Evolutionary conservation across 345 rosid genomes (phyloP).

Genomic region (Mercurialis annua): DNA sequence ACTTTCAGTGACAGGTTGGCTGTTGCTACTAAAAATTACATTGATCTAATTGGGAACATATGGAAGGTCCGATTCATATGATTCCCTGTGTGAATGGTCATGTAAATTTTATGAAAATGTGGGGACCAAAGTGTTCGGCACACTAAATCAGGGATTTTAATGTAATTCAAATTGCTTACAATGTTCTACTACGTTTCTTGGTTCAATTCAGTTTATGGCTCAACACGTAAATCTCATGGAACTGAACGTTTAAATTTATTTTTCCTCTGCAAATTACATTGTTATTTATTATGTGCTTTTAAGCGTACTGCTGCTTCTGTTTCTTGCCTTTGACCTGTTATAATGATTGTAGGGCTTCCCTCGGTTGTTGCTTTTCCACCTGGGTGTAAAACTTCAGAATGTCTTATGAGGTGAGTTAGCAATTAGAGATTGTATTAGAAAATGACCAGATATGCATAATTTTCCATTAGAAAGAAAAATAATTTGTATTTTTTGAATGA

Average conservation of each 20-base stretch:
- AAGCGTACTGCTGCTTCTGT: not conserved
- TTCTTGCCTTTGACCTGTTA: slow-evolving; percentile 27
- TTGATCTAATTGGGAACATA: no score
- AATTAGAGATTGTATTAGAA: slow-evolving; percentile 6
- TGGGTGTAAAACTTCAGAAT: slow-evolving; percentile 59
- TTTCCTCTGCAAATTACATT: not conserved
- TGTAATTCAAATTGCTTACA: no score
- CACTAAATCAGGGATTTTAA: not conserved
- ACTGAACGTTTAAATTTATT: no score
- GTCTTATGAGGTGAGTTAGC: slow-evolving; percentile 64
- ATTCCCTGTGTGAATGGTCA: no score
- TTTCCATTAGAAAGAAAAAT: not conserved
- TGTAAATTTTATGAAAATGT: not conserved
- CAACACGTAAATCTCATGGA: no score
- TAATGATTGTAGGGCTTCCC: slow-evolving; percentile 64
- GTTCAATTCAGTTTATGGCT: no score
- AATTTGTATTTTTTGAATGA: not conserved
- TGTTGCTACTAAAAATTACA: no score
- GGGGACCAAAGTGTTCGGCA: not conserved
- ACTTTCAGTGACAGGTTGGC: no score
- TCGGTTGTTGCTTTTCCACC: slow-evolving; percentile 69
- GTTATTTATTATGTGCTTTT: not conserved
- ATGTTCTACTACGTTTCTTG: no score
- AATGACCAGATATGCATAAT: not conserved
- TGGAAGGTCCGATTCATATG: no score